Percentiles rank a stretch among this genome's conserved stretches.
Evolutionary conservation across 345 rosid species (phyloP).

Genomic region (Bruguiera gymnorhiza): DNA sequence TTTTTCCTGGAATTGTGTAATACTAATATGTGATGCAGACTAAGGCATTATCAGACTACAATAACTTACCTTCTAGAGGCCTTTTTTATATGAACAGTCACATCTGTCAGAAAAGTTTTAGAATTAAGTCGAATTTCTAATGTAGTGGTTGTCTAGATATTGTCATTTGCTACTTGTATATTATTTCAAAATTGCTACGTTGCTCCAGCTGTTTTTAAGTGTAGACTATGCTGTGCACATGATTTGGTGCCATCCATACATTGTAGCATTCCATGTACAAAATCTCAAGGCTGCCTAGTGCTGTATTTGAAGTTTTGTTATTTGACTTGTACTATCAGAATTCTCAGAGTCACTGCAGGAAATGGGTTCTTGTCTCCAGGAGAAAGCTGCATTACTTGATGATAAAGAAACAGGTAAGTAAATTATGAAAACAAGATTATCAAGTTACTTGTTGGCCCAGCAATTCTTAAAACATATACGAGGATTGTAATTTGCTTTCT

Average conservation of each 20-base stretch:
- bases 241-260: not conserved
- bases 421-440: not conserved
- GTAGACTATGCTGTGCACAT: not conserved
- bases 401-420: conserved; percentile 73
- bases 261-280: not conserved
- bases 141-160: not conserved
- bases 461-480: not conserved
- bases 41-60: too few relatives aligned
- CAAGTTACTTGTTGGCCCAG: not conserved
- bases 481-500: not conserved
- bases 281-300: not conserved
- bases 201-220: not conserved
- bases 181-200: not conserved
- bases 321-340: conserved; percentile 44
- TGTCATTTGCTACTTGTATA: not conserved
- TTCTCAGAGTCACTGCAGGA: conserved; percentile 93
- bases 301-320: not conserved
- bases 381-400: conserved; percentile 61
- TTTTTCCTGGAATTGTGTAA: too few relatives aligned
- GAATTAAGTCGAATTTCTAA: too few relatives aligned
- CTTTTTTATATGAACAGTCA: too few relatives aligned
- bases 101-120: too few relatives aligned
- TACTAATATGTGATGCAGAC: too few relatives aligned
- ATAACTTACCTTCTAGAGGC: too few relatives aligned
- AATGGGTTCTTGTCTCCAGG: conserved; percentile 87